Base-by-base conservation (phyloP, 177 flowering plant genomes). In the Vitis hybrid region DNA sequence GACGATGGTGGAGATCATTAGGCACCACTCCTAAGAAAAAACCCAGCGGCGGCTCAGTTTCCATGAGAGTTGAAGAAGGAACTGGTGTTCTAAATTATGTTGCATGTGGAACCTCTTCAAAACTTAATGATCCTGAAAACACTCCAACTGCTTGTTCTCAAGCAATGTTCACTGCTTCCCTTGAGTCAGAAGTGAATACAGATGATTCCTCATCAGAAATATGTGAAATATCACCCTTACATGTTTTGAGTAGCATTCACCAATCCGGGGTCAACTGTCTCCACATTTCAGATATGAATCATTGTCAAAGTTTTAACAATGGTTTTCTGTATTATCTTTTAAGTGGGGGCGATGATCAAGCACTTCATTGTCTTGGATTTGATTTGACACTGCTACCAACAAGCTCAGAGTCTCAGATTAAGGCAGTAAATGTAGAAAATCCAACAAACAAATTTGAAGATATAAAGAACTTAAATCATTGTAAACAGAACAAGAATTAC, bases 281-380 rank as follows among this genome's bases (percentile, higher is more conserved):
- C 20, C 89, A 88, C 73, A 78, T 92, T 68, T 83, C 98, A 50
- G 70, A 65, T 51, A 51, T 74, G n/a, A 66, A 67, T 26, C 66
- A 70, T 69, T 26, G 60, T 19, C 70, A 67, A 58, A 58, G 73
- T 74, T 39, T 77, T 29, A 77, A 73, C 2, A 58, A 56, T 75
- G 68, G 67, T 63, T 82, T 64, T 51, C 16, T 61, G 2, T 90
- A 77, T 75, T 61, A 72, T 77, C 73, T 93, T 45, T 19, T 90
- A 62, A 93, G 97, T 77, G 99, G 99, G 19, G 98, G 98, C 33
- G 99, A 96, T 86, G 99, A 96, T 81, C 98, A 96, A 77, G 89
- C 97, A 45, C 80, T 91, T 68, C 79, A 82, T 26, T 81, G 77
- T 81, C 74, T 92, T 51, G 69, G 72, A 19, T 85, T 90, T 76